Evolutionary conservation across 2,329 filamentous ascomycete genomes (phyloP).

Genomic region (Clathrospora elynae): DNA sequence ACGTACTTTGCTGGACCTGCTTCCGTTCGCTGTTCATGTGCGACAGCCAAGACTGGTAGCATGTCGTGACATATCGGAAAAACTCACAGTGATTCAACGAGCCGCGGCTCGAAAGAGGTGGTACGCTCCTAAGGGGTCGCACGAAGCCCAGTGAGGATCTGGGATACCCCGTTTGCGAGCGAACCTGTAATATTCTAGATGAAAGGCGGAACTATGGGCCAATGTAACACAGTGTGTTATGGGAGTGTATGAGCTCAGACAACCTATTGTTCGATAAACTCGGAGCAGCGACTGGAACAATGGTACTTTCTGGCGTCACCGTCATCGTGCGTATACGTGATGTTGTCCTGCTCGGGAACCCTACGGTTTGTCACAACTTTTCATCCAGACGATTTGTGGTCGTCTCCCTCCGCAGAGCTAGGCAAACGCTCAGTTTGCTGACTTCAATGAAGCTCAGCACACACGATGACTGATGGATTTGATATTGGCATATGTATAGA

Average conservation of each 20-base stretch:
- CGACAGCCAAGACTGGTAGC: no score
- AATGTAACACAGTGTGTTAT: background rate
- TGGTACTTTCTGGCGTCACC: slow-evolving; percentile 6
- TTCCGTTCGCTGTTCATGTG: no score
- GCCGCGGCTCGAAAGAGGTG: no score
- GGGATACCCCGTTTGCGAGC: no score
- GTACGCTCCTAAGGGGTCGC: no score
- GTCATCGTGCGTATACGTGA: slow-evolving; percentile 1
- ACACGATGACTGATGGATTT: slow-evolving; percentile 5
- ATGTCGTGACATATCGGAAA: no score
- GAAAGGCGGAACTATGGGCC: no score
- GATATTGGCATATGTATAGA: slow-evolving; percentile 7
- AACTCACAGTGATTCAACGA: no score
- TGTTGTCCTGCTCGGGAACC: background rate
- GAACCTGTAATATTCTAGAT: no score
- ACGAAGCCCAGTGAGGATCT: no score
- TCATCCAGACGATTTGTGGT: background rate
- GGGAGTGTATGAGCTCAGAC: slow-evolving; percentile 9
- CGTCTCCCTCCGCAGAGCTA: background rate
- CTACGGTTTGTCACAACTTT: background rate
- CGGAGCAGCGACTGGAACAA: slow-evolving; percentile 2
- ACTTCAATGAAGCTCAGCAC: slow-evolving; percentile 1
- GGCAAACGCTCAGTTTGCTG: background rate
- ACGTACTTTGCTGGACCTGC: no score
- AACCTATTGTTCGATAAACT: background rate